Evolutionary conservation across 331 rosid species (phyloP).

Genomic region (Saraca asoca): DNA sequence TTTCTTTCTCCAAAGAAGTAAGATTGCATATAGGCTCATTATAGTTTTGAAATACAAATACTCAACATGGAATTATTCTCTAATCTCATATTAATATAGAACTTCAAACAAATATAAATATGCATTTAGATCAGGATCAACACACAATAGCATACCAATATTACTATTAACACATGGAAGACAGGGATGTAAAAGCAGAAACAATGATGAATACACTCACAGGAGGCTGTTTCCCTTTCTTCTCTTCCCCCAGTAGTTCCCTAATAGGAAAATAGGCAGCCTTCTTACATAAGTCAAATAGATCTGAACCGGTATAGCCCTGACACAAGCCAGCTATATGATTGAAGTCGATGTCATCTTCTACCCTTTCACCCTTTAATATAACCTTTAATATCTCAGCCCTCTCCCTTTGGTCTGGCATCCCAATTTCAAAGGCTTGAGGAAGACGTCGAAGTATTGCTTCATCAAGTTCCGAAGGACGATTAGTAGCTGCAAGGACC

Average conservation of each 20-base stretch:
- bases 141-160: neutral
- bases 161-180: slow-evolving; percentile 18
- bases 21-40: slow-evolving; percentile 1
- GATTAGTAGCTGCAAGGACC: slow-evolving; percentile 99
- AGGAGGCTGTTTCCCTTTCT: slow-evolving; percentile 57
- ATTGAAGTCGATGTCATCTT: slow-evolving; percentile 58
- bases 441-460: slow-evolving; percentile 97
- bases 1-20: neutral
- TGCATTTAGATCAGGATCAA: slow-evolving; percentile 17
- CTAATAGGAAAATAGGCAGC: slow-evolving; percentile 94
- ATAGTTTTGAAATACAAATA: neutral
- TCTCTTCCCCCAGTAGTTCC: slow-evolving; percentile 78
- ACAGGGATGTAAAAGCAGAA: slow-evolving; percentile 11
- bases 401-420: slow-evolving; percentile 77
- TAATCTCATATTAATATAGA: slow-evolving; percentile 10
- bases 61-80: slow-evolving; percentile 7
- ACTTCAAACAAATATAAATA: slow-evolving; percentile 1
- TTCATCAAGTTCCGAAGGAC: slow-evolving; percentile 99
- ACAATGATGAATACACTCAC: slow-evolving; percentile 54
- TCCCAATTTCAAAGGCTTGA: slow-evolving; percentile 92
- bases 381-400: slow-evolving; percentile 80
- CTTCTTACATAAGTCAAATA: slow-evolving; percentile 94
- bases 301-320: slow-evolving; percentile 95
- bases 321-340: slow-evolving; percentile 61
- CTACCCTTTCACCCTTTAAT: slow-evolving; percentile 78